These are phyloP conservation scores for Geotrichum europaeum DNA, from an alignment of 1,139 yeast genomes.

Conservation along the genomic window DNA sequence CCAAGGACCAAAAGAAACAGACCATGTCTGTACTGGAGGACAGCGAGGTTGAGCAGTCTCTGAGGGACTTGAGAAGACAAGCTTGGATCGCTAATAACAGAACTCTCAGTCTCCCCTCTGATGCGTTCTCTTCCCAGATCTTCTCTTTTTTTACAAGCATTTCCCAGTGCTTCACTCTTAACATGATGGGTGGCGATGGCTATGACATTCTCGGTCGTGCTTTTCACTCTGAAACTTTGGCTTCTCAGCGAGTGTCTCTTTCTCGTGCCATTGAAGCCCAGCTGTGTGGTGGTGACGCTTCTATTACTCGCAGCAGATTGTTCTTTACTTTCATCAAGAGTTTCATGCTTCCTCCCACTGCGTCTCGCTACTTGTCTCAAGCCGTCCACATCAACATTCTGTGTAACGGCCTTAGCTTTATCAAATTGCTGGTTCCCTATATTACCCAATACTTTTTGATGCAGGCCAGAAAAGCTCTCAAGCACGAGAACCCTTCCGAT, in stretches of 20 bases:
- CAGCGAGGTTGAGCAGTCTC: slow-evolving; percentile 7
- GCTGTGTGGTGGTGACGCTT: slow-evolving; percentile 36
- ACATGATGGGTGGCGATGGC: slow-evolving; percentile 22
- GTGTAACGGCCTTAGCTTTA: slow-evolving; percentile 11
- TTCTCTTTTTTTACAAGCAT: slow-evolving; percentile 12
- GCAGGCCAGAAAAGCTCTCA: slow-evolving; percentile 22
- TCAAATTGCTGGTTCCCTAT: slow-evolving; percentile 5
- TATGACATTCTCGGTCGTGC: slow-evolving; percentile 14
- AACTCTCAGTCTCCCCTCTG: slow-evolving; percentile 22
- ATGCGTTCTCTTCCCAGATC: slow-evolving; percentile 12
- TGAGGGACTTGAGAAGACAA: slow-evolving; percentile 18
- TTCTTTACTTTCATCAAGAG: slow-evolving; percentile 30
- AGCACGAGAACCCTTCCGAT: not conserved
- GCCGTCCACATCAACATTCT: slow-evolving; percentile 32
- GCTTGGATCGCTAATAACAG: slow-evolving; percentile 30
- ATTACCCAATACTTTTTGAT: slow-evolving; percentile 24
- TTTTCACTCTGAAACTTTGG: slow-evolving; percentile 7
- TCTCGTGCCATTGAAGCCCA: slow-evolving; percentile 36
- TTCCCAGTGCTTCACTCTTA: slow-evolving; percentile 19
- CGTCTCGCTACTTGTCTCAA: slow-evolving; percentile 29
- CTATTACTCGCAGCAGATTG: slow-evolving; percentile 25
- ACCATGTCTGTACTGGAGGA: not conserved
- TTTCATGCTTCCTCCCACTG: slow-evolving; percentile 27
- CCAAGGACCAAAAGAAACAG: not conserved
- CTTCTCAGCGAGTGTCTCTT: slow-evolving; percentile 16